These are phyloP conservation scores for Colletotrichum viniferum DNA, from an alignment of 2,329 filamentous ascomycete genomes.

Conservation along the genomic window DNA sequence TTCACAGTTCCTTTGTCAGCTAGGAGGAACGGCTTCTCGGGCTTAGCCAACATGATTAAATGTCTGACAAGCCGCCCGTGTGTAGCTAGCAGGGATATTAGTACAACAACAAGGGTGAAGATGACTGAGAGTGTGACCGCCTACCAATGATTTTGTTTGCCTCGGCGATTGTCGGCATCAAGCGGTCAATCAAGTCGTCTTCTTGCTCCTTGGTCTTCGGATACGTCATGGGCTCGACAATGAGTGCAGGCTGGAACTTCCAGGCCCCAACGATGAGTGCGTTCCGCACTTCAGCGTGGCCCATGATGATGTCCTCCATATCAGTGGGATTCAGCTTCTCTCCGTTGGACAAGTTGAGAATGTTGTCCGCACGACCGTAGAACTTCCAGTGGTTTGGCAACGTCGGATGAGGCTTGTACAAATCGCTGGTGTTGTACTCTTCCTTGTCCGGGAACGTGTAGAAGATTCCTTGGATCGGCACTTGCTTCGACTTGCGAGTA, in stretches of 20 bases:
- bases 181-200: conserved; percentile 38
- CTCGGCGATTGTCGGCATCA: conserved; percentile 48
- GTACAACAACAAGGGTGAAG: background rate
- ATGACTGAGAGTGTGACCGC: background rate
- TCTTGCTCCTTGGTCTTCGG: conserved; percentile 28
- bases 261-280: conserved; percentile 50
- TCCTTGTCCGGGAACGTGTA: conserved; percentile 40
- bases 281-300: conserved; percentile 42
- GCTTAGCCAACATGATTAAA: conserved; percentile 41
- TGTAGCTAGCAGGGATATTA: conserved; percentile 20
- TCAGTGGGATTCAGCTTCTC: conserved; percentile 53
- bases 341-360: conserved; percentile 54
- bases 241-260: conserved; percentile 49
- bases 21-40: conserved; percentile 45
- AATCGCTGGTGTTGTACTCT: conserved; percentile 45
- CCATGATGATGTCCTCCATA: conserved; percentile 43
- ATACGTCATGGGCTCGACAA: conserved; percentile 46
- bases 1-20: conserved; percentile 52
- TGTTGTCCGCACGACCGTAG: conserved; percentile 39
- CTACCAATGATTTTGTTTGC: conserved; percentile 38
- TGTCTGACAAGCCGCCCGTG: conserved; percentile 49
- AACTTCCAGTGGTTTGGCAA: conserved; percentile 39
- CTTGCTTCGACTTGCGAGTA: conserved; percentile 36
- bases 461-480: conserved; percentile 43
- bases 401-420: conserved; percentile 42